Base-by-base conservation (phyloP, 164 flowering plant genomes). In the Annona squamosa region DNA sequence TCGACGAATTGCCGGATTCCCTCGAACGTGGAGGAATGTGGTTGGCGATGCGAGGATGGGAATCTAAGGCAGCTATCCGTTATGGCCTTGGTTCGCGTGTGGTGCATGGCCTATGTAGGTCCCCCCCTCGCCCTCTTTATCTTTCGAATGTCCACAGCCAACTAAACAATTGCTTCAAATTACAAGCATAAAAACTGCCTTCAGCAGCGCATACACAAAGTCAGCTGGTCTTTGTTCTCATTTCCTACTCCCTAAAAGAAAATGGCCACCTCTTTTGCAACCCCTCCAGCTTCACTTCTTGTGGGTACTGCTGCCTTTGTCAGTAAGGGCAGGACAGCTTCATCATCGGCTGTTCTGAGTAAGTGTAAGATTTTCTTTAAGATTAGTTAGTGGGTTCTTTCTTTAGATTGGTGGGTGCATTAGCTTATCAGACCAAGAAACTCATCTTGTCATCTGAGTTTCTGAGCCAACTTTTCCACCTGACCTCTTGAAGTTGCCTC, bases 191-290 rank as follows among this genome's bases (percentile, higher is more conserved):
- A 52, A 48, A 52, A 0, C 13, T 2, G 13, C 59, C 10, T 59
- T 7, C 3, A 72, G 12, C 61, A 42, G 2, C 67, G 3, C 61
- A 12, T 41, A 18, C 68, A 2, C 17, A 44, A 61, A 7, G 44
- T 63, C 17, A 7, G 4, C 26, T 37, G 17, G 10, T 9, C 12
- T 19, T 45, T 3, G 17, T 12, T 42, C 61, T 61, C 4, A 6
- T 10, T 59, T 46, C 12, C 44, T 26, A 43, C 37, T 17, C 46
- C 44, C 3, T 44, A 69, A 70, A 73, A 65, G 69, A 68, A 74
- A 73, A 89, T 89, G 90, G 88, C 90, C 19, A 45, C 85, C 79
- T 70, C 81, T 72, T 77, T 80, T 44, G 84, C 85, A 66, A 70
- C 73, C 76, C 70, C 81, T 61, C 71, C 83, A 7, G 72, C 86